A percentile compares a stretch with the other conserved stretches of the same genome.
Evolutionary conservation across 352 stramenopile species (phyloP).

Genomic region (Thraustotheca clavata): DNA sequence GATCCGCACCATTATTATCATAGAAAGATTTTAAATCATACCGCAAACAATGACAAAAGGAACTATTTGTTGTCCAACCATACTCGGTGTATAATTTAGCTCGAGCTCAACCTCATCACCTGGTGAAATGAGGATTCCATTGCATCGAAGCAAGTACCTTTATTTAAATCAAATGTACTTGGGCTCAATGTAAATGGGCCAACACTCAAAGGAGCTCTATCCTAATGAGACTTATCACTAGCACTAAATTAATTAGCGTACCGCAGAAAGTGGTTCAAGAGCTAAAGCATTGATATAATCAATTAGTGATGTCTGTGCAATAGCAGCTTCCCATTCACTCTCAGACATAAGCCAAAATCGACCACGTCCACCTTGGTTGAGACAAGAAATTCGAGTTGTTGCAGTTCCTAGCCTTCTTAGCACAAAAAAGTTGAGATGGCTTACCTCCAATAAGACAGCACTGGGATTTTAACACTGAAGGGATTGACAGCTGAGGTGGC

Average conservation of each 20-base stretch:
- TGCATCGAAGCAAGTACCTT: background rate
- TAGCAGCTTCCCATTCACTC: constrained; percentile 35
- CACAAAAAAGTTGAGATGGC: background rate
- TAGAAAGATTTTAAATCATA: background rate
- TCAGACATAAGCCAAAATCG: constrained; percentile 71
- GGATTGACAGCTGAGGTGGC: constrained; percentile 58
- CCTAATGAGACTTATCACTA: background rate
- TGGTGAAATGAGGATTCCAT: background rate
- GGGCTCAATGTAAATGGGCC: constrained; percentile 51
- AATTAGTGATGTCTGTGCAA: constrained; percentile 22
- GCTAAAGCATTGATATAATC: constrained; percentile 8
- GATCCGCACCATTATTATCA: background rate
- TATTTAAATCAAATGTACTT: constrained; percentile 39
- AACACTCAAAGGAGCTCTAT: constrained; percentile 14
- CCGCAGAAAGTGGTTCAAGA: background rate
- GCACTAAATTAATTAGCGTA: background rate
- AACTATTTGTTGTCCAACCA: constrained; percentile 45
- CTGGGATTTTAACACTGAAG: constrained; percentile 41
- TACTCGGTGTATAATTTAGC: constrained; percentile 45
- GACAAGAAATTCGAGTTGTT: constrained; percentile 38
- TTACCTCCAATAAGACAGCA: constrained; percentile 53
- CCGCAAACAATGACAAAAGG: constrained; percentile 67
- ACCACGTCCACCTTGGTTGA: constrained; percentile 47
- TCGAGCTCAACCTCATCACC: constrained; percentile 34
- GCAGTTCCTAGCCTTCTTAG: constrained; percentile 21